Evolutionary conservation across 23 red algal species (phyloP).

Genomic region (Gracilaria caudata): DNA sequence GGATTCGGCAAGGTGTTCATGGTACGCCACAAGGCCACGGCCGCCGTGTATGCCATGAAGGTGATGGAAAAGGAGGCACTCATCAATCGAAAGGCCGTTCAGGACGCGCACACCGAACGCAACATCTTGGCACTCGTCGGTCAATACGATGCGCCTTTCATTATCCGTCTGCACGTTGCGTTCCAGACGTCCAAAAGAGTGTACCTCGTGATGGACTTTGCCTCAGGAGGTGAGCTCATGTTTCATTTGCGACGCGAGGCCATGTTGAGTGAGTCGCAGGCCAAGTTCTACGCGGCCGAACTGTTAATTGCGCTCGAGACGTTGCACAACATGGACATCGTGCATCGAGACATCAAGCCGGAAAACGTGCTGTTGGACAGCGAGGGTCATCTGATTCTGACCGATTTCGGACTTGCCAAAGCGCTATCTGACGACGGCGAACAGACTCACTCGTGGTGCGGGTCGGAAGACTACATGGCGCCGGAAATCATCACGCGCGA

Average conservation of each 20-base stretch:
- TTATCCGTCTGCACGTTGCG: conserved; percentile 87
- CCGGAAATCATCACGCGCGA: conserved; percentile 91
- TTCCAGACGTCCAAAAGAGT: conserved; percentile 85
- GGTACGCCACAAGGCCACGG: conserved; percentile 86
- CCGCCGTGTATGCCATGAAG: conserved; percentile 89
- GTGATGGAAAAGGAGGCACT: conserved; percentile 82
- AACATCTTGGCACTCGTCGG: conserved; percentile 85
- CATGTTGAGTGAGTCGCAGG: conserved; percentile 82
- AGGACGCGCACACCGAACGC: conserved; percentile 77
- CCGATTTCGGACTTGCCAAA: conserved; percentile 97
- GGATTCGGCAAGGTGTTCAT: conserved; percentile 95
- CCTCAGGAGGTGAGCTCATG: conserved; percentile 89
- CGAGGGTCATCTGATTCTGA: conserved; percentile 84
- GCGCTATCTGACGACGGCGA: conserved; percentile 34
- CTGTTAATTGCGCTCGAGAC: conserved; percentile 88
- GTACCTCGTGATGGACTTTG: conserved; percentile 98
- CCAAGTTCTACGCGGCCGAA: conserved; percentile 94
- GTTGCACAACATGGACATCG: conserved; percentile 85
- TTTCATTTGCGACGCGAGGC: conserved; percentile 86
- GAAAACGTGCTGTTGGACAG: conserved; percentile 94
- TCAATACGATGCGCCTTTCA: conserved; percentile 78
- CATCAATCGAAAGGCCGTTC: conserved; percentile 67
- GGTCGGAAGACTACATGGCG: conserved; percentile 96
- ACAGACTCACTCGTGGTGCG: conserved; percentile 95
- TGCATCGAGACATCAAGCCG: conserved; percentile 99